Evolutionary conservation across 768 basidiomycete species (phyloP).

Genomic region (Boletus tylopilopsis): DNA sequence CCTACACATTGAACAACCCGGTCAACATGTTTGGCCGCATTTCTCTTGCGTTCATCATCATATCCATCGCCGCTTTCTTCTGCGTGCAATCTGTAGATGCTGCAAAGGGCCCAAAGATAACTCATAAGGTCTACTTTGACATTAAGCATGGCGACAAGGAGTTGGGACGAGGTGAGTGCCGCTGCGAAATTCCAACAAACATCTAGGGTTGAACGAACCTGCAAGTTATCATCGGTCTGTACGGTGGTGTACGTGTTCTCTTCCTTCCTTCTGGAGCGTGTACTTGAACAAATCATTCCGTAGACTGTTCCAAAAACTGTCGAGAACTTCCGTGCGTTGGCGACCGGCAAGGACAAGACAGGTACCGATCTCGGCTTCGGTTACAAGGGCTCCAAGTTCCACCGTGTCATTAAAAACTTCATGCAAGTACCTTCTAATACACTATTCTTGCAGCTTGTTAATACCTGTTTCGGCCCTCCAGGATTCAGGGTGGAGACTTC

Average conservation of each 20-base stretch:
- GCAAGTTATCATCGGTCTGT: slow-evolving; percentile 82
- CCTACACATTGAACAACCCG: neutral
- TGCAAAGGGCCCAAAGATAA: slow-evolving; percentile 84
- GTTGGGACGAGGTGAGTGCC: slow-evolving; percentile 69
- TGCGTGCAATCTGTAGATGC: slow-evolving; percentile 73
- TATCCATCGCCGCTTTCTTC: slow-evolving; percentile 66
- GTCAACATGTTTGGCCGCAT: slow-evolving; percentile 54
- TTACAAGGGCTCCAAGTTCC: slow-evolving; percentile 95
- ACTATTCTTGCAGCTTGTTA: neutral
- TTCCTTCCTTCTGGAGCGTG: neutral
- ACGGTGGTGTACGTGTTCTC: slow-evolving; percentile 64
- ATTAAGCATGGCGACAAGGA: slow-evolving; percentile 88
- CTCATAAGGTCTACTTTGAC: slow-evolving; percentile 93
- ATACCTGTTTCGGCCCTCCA: slow-evolving; percentile 28
- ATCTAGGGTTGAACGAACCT: slow-evolving; percentile 2
- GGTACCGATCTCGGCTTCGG: slow-evolving; percentile 71
- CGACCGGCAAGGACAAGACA: slow-evolving; percentile 75
- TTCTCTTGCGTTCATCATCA: slow-evolving; percentile 56
- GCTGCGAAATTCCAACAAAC: neutral
- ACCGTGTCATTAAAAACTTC: slow-evolving; percentile 92
- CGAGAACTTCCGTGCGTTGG: slow-evolving; percentile 95
- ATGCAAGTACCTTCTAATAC: slow-evolving; percentile 49
- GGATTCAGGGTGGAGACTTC: slow-evolving; percentile 99
- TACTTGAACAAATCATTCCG: neutral
- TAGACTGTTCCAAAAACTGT: slow-evolving; percentile 94